phyloP scores from a whole-genome alignment of 2,329 filamentous ascomycete species.

The Tolypocladium tropicale region DNA sequence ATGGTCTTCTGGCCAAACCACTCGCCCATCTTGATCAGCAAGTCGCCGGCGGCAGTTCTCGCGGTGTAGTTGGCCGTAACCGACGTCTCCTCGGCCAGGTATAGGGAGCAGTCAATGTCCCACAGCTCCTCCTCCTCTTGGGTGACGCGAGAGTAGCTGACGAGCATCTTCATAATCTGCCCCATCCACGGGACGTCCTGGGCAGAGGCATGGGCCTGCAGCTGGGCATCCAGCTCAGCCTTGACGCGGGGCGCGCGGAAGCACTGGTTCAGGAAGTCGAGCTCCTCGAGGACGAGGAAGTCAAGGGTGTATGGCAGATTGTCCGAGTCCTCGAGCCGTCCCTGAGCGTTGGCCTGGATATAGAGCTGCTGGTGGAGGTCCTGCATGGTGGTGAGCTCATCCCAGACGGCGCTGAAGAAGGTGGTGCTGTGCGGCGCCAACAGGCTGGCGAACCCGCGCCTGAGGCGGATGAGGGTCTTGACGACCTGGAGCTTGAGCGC shows the following conservation, averaged over 20 bases:
- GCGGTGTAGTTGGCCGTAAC: slow-evolving; percentile 95
- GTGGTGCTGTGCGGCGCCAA: slow-evolving; percentile 72
- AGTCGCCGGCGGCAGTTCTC: slow-evolving; percentile 81
- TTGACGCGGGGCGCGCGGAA: slow-evolving; percentile 81
- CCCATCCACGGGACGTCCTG: slow-evolving; percentile 69
- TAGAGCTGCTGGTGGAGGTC: slow-evolving; percentile 71
- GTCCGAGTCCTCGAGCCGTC: slow-evolving; percentile 81
- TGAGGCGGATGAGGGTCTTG: slow-evolving; percentile 85
- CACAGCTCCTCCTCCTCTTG: slow-evolving; percentile 89
- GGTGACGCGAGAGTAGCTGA: slow-evolving; percentile 81
- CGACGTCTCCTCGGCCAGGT: slow-evolving; percentile 87
- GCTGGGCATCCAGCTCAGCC: slow-evolving; percentile 74
- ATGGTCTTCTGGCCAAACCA: slow-evolving; percentile 71
- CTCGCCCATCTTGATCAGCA: slow-evolving; percentile 86
- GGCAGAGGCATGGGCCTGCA: slow-evolving; percentile 49
- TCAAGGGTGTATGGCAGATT: slow-evolving; percentile 90
- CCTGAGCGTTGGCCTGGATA: slow-evolving; percentile 75
- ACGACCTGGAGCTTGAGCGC: slow-evolving; percentile 89
- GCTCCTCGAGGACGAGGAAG: slow-evolving; percentile 83
- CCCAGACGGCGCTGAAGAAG: slow-evolving; percentile 83
- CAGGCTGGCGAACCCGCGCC: slow-evolving; percentile 70
- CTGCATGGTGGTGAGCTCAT: slow-evolving; percentile 68
- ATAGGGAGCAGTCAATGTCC: slow-evolving; percentile 94
- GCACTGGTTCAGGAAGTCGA: slow-evolving; percentile 90
- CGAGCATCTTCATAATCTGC: slow-evolving; percentile 76